Percentiles rank a stretch among this genome's conserved stretches.
Conservation (phyloP, 169 alveolate genomes). For the Prorocentrum cordatum region DNA sequence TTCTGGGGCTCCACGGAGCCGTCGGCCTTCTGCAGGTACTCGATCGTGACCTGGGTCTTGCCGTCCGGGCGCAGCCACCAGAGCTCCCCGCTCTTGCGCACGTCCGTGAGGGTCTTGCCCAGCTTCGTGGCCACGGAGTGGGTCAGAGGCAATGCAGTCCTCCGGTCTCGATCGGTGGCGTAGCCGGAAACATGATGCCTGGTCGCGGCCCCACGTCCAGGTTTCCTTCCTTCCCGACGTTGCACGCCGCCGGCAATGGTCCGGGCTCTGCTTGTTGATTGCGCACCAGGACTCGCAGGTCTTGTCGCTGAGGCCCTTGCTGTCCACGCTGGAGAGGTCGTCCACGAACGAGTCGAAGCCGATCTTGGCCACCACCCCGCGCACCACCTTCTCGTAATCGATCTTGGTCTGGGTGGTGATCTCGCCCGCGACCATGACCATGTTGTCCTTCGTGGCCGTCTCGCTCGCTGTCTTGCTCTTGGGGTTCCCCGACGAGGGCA, state of each 20-base stretch:
- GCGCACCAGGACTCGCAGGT: constrained; percentile 87
- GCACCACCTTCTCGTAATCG: constrained; percentile 88
- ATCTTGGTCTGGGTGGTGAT: constrained; percentile 88
- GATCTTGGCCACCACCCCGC: constrained; percentile 82
- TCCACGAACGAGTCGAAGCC: constrained; percentile 77
- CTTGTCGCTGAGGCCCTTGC: constrained; percentile 90
- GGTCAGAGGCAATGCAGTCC: constrained; percentile 90
- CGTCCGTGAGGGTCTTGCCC: constrained; percentile 88
- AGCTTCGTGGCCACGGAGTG: constrained; percentile 91
- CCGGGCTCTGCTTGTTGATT: constrained; percentile 91
- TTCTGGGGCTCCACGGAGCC: constrained; percentile 87
- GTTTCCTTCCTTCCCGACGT: constrained; percentile 56
- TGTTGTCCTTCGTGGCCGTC: constrained; percentile 90
- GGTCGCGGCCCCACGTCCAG: constrained; percentile 94
- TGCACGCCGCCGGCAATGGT: constrained; percentile 95
- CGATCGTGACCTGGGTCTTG: constrained; percentile 93
- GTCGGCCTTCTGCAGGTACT: constrained; percentile 76
- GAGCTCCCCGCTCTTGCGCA: constrained; percentile 83
- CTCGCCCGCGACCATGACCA: constrained; percentile 96
- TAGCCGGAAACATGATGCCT: constrained; percentile 99
- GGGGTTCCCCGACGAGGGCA: constrained; percentile 88
- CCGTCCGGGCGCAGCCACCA: constrained; percentile 98
- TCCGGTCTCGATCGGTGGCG: constrained; percentile 97
- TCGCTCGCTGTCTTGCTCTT: constrained; percentile 89
- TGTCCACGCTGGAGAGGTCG: constrained; percentile 26